Base-by-base conservation (phyloP, 768 basidiomycete genomes). In the Serpula lacrymans region DNA sequence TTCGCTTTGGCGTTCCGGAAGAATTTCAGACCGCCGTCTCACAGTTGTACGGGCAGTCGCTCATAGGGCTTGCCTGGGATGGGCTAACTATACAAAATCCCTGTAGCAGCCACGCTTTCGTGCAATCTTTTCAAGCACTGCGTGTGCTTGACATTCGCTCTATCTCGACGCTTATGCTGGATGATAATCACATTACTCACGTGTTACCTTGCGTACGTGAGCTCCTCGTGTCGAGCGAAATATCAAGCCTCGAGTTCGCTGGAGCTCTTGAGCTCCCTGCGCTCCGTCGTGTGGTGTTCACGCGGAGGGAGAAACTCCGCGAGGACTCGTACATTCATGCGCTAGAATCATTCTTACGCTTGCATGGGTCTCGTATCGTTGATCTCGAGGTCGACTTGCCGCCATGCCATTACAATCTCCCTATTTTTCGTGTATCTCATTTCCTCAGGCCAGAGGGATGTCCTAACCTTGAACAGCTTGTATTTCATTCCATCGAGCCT, bases 71-170 rank as follows among this genome's bases (percentile, higher is more conserved):
- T 9, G 67, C 59, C 41, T 78, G 77, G 76, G 63, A 65, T 48
- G 70, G 61, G 35, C 46, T 45, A 32, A 49, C 68, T 43, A 47
- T 54, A 39, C 39, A 31, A 37, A 39, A 46, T 6, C 17, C 45
- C 23, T 39, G 41, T 14, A 43, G 37, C 34, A 41, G 43, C 30
- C 43, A 55, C 39, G 44, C 32, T 53, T 71, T 72, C 37, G 45
- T 75, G 8, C 58, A 55, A 8, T 58, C 70, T 8, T 79, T 75
- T 45, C 51, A 49, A 34, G 48, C 63, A 5, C 52, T 78, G 41
- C 65, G 68, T 24, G 59, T 70, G 31, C 59, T 79, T 8, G 75
- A 77, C 53, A 55, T 79, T 18, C 64, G 72, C n/a, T n/a, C n/a
- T n/a, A n/a, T n/a, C n/a, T n/a, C n/a, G n/a, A n/a, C 18, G 62